Percentiles rank a stretch among this genome's conserved stretches.
These are phyloP conservation scores for Helicocarpus griseus DNA, from an alignment of 2,329 filamentous ascomycete genomes.

Conservation along the genomic window DNA sequence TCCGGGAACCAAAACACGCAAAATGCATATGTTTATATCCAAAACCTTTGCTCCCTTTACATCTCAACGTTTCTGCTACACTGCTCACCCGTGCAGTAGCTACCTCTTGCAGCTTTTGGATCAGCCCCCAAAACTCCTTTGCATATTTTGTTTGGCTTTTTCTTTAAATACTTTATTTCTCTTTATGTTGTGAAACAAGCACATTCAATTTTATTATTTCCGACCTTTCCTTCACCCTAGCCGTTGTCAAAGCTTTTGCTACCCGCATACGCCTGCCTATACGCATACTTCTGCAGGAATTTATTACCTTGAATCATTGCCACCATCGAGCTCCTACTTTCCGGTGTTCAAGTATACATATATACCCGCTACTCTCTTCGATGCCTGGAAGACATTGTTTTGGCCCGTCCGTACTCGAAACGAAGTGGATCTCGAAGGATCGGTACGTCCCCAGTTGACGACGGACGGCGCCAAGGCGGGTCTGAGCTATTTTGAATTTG, in stretches of 20 bases:
- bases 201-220: background rate
- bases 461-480: too few relatives aligned
- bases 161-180: background rate
- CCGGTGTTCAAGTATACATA: background rate
- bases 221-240: background rate
- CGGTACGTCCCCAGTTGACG: background rate
- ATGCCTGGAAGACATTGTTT: background rate
- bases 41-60: background rate
- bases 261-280: background rate
- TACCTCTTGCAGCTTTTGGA: background rate
- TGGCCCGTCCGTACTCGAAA: background rate
- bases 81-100: background rate
- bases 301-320: background rate
- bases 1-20: background rate
- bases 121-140: background rate
- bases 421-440: background rate
- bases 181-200: conserved; percentile 1
- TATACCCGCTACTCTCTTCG: background rate
- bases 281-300: background rate
- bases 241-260: background rate
- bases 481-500: background rate
- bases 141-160: background rate
- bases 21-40: background rate
- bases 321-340: background rate
- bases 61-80: background rate